Conservation (phyloP, 2,329 filamentous ascomycete genomes). For the Lithohypha guttulata region DNA sequence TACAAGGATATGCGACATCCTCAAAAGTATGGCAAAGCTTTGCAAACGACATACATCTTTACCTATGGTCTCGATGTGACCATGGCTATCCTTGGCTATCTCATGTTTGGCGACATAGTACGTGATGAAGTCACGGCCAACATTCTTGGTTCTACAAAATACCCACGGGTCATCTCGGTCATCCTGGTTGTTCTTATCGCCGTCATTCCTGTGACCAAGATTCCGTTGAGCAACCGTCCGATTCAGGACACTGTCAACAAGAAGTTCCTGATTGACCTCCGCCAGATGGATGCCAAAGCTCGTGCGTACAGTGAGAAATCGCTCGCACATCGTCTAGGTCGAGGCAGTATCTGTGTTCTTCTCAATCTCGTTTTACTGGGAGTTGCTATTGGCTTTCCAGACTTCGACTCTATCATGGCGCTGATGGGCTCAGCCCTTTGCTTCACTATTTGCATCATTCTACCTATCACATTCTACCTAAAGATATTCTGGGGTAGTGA, state of each 20-base stretch:
- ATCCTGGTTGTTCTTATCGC: constrained; percentile 77
- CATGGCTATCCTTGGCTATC: constrained; percentile 70
- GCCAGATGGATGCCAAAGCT: constrained; percentile 27
- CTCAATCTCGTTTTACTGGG: constrained; percentile 62
- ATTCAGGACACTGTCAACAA: constrained; percentile 80
- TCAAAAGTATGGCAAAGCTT: constrained; percentile 63
- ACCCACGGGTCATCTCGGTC: constrained; percentile 62
- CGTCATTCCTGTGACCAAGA: constrained; percentile 89
- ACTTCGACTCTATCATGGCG: constrained; percentile 83
- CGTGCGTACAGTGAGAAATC: constrained; percentile 29
- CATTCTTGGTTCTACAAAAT: constrained; percentile 56
- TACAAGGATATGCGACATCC: constrained; percentile 72
- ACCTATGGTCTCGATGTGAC: constrained; percentile 74
- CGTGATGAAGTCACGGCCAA: constrained; percentile 85
- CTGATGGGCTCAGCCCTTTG: constrained; percentile 83
- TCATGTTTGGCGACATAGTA: constrained; percentile 93
- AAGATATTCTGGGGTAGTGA: constrained; percentile 70
- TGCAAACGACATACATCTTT: constrained; percentile 74
- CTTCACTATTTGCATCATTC: constrained; percentile 86
- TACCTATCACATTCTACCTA: constrained; percentile 80
- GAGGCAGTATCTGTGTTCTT: constrained; percentile 51
- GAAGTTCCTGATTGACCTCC: constrained; percentile 59
- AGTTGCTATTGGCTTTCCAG: constrained; percentile 63
- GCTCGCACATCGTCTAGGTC: constrained; percentile 48
- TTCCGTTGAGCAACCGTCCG: constrained; percentile 75